Evolutionary conservation across 2,329 filamentous ascomycete species (phyloP).

Genomic region (Fusarium denticulatum): DNA sequence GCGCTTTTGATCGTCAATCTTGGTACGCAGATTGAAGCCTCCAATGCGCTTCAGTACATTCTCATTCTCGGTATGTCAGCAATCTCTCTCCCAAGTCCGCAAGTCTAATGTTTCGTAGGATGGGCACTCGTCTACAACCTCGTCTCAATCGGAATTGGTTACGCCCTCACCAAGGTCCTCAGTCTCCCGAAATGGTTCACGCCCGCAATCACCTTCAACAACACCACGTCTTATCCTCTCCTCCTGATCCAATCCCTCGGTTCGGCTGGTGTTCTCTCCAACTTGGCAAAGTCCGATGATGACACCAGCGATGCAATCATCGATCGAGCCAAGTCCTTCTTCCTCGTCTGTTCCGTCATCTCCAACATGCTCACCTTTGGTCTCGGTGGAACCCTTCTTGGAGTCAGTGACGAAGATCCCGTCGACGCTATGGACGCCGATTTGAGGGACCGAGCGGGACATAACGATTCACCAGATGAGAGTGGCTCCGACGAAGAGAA

Average conservation of each 20-base stretch:
- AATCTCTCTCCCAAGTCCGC: neutral
- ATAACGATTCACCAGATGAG: neutral
- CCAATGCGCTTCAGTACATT: slow-evolving; percentile 18
- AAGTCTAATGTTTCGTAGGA: neutral
- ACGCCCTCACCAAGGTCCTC: slow-evolving; percentile 17
- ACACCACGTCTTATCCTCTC: slow-evolving; percentile 26
- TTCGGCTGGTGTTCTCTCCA: slow-evolving; percentile 23
- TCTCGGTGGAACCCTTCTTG: slow-evolving; percentile 22
- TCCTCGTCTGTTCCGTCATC: slow-evolving; percentile 29
- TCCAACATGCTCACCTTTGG: slow-evolving; percentile 33
- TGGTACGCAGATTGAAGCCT: slow-evolving; percentile 17
- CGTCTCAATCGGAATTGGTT: slow-evolving; percentile 13
- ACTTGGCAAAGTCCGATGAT: slow-evolving; percentile 20
- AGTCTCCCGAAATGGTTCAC: slow-evolving; percentile 28
- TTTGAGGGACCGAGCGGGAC: slow-evolving; percentile 14
- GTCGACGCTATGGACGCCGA: slow-evolving; percentile 21
- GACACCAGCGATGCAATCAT: slow-evolving; percentile 20
- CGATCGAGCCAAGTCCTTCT: slow-evolving; percentile 25
- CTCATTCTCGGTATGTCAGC: slow-evolving; percentile 2
- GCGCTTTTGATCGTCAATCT: slow-evolving; percentile 29
- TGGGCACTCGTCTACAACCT: slow-evolving; percentile 31
- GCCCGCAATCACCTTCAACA: slow-evolving; percentile 28
- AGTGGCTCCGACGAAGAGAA: neutral
- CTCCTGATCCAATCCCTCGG: slow-evolving; percentile 28
- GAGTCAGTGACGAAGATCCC: slow-evolving; percentile 21